phyloP scores from a whole-genome alignment of 768 basidiomycete species.

The Kwoniella bestiolae region DNA sequence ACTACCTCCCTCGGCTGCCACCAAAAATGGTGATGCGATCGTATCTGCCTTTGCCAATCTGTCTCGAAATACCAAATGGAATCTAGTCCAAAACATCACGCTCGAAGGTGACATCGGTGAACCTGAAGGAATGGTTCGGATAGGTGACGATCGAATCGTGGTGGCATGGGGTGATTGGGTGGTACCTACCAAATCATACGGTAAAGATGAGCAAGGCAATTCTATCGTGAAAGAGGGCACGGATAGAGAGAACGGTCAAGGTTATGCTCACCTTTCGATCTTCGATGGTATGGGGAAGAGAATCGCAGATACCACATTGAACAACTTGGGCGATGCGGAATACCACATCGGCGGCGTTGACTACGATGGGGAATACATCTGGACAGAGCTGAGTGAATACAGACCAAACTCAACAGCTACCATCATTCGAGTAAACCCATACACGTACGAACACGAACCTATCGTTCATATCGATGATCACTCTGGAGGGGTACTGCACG shows the following conservation, averaged over 20 bases:
- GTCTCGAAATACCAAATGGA: constrained; percentile 28
- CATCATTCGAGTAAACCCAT: constrained; percentile 3
- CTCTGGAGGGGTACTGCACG: constrained; percentile 5
- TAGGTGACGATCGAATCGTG: constrained; percentile 24
- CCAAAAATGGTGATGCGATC: constrained; percentile 25
- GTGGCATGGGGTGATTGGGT: constrained; percentile 22
- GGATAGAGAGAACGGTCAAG: constrained; percentile 23
- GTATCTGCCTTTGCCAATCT: constrained; percentile 23
- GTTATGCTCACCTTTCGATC: constrained; percentile 23
- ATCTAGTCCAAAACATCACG: constrained; percentile 14
- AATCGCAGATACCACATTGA: constrained; percentile 23
- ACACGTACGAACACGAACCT: background rate
- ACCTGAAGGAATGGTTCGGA: constrained; percentile 25
- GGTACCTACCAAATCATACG: constrained; percentile 14
- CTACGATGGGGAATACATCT: constrained; percentile 25
- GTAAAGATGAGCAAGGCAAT: constrained; percentile 14
- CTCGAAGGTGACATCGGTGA: constrained; percentile 29
- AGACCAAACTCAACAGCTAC: background rate
- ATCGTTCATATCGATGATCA: background rate
- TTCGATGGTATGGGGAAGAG: constrained; percentile 25
- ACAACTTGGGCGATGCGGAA: constrained; percentile 9
- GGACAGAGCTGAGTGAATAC: constrained; percentile 10
- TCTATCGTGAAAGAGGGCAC: constrained; percentile 28
- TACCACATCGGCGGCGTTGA: constrained; percentile 22
- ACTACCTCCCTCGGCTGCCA: constrained; percentile 19